These are phyloP conservation scores for Gossypium davidsonii DNA, from an alignment of 441 rosid species.

Conservation along the genomic window DNA sequence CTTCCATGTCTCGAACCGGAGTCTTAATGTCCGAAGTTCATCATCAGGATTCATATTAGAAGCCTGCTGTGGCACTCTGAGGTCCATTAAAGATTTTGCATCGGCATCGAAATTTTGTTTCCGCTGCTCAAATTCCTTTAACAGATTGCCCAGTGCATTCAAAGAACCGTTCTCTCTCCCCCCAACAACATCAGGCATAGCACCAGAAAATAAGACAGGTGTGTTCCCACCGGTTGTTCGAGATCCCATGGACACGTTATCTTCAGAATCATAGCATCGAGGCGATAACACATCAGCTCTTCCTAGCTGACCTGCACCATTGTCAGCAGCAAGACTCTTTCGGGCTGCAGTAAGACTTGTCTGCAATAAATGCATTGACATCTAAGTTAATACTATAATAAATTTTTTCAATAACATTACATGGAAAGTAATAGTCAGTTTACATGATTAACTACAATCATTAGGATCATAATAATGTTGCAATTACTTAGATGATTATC, in stretches of 20 bases:
- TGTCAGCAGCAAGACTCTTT: slow-evolving; percentile 60
- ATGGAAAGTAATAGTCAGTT: not conserved
- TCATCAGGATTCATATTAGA: slow-evolving; percentile 44
- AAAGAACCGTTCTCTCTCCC: slow-evolving; percentile 55
- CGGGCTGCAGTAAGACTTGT: slow-evolving; percentile 78
- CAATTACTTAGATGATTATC: not conserved
- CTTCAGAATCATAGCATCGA: slow-evolving; percentile 65
- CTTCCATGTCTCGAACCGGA: slow-evolving; percentile 78
- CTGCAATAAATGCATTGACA: slow-evolving; percentile 34
- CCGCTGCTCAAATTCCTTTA: slow-evolving; percentile 72
- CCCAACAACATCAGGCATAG: slow-evolving; percentile 36
- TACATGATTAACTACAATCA: not conserved
- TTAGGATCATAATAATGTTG: not conserved
- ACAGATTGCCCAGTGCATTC: slow-evolving; percentile 45
- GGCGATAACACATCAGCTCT: slow-evolving; percentile 57
- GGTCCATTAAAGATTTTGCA: slow-evolving; percentile 47
- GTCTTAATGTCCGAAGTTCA: slow-evolving; percentile 62
- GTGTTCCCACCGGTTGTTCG: slow-evolving; percentile 62
- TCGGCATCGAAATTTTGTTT: slow-evolving; percentile 63
- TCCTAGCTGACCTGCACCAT: slow-evolving; percentile 37
- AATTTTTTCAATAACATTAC: not conserved
- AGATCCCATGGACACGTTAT: slow-evolving; percentile 40
- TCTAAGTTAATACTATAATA: not conserved
- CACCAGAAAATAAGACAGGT: slow-evolving; percentile 38
- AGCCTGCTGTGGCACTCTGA: slow-evolving; percentile 32